Conservation (phyloP, 2,329 filamentous ascomycete genomes). For the Cordyceps javanica region DNA sequence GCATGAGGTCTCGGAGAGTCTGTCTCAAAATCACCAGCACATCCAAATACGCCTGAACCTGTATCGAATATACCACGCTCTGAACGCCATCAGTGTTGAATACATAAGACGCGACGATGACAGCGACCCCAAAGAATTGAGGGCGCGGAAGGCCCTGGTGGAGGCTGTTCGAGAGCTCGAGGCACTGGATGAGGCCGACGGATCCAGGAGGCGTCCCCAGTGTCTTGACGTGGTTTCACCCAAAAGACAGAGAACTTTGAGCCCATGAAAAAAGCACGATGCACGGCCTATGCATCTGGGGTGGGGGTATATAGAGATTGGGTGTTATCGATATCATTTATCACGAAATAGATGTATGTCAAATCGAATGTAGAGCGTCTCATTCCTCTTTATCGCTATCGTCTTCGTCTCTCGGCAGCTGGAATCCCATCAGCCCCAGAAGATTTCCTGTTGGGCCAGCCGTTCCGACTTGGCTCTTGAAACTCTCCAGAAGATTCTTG, state of each 20-base stretch:
- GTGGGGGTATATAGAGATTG: background rate
- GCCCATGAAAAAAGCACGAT: background rate
- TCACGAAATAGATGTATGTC: background rate
- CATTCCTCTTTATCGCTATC: conserved; percentile 33
- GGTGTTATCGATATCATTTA: background rate
- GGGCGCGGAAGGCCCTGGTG: conserved; percentile 45
- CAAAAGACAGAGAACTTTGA: conserved; percentile 32
- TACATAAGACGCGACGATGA: conserved; percentile 47
- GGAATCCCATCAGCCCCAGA: conserved; percentile 77
- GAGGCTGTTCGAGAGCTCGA: conserved; percentile 41
- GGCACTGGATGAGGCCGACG: conserved; percentile 28
- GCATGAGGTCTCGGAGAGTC: conserved; percentile 12
- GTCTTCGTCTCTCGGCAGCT: conserved; percentile 72
- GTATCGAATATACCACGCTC: conserved; percentile 53
- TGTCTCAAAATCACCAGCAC: conserved; percentile 39
- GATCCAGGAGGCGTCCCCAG: conserved; percentile 26
- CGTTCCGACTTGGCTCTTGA: conserved; percentile 83
- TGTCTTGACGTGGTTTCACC: conserved; percentile 37
- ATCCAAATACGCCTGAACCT: conserved; percentile 43
- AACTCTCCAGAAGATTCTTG: conserved; percentile 85
- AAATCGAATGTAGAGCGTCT: background rate
- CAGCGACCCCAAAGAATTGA: conserved; percentile 45
- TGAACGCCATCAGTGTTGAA: conserved; percentile 45
- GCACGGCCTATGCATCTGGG: background rate
- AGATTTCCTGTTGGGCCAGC: conserved; percentile 84